phyloP scores from a whole-genome alignment of 768 basidiomycete genomes.

The Pholiota conissans region DNA sequence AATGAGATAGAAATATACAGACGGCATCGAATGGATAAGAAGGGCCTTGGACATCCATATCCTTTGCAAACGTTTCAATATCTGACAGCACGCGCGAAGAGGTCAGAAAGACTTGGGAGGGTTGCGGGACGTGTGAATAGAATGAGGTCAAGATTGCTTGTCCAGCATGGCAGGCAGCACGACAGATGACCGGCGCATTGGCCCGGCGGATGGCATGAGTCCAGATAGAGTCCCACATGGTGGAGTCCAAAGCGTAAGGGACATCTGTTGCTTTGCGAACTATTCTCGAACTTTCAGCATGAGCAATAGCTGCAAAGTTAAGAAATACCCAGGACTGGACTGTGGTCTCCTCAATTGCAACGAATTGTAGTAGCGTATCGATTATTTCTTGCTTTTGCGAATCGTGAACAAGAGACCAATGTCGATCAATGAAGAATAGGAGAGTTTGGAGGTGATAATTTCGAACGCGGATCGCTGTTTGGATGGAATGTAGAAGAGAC shows the following conservation, averaged over 20 bases:
- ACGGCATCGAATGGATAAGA: slow-evolving; percentile 86
- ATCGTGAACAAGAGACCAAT: slow-evolving; percentile 67
- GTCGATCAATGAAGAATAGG: slow-evolving; percentile 80
- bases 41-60: slow-evolving; percentile 91
- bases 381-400: slow-evolving; percentile 59
- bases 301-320: slow-evolving; percentile 72
- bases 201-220: slow-evolving; percentile 75
- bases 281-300: slow-evolving; percentile 37
- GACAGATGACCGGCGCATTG: slow-evolving; percentile 65
- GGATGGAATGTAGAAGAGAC: slow-evolving; percentile 52
- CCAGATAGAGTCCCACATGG: slow-evolving; percentile 86
- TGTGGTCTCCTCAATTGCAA: slow-evolving; percentile 60
- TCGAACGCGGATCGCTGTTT: slow-evolving; percentile 32
- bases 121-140: slow-evolving; percentile 20
- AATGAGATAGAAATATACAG: slow-evolving; percentile 75
- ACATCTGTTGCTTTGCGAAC: slow-evolving; percentile 1
- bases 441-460: slow-evolving; percentile 70
- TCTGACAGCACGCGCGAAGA: slow-evolving; percentile 63
- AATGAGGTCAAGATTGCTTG: slow-evolving; percentile 49
- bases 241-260: slow-evolving; percentile 18
- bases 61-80: slow-evolving; percentile 76
- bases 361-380: slow-evolving; percentile 52
- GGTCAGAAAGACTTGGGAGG: slow-evolving; percentile 38
- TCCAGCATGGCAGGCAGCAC: slow-evolving; percentile 77
- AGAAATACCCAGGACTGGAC: slow-evolving; percentile 88